Base-by-base conservation (phyloP, 1,284 basidiomycete genomes). In the Marasmius tenuissimus region DNA sequence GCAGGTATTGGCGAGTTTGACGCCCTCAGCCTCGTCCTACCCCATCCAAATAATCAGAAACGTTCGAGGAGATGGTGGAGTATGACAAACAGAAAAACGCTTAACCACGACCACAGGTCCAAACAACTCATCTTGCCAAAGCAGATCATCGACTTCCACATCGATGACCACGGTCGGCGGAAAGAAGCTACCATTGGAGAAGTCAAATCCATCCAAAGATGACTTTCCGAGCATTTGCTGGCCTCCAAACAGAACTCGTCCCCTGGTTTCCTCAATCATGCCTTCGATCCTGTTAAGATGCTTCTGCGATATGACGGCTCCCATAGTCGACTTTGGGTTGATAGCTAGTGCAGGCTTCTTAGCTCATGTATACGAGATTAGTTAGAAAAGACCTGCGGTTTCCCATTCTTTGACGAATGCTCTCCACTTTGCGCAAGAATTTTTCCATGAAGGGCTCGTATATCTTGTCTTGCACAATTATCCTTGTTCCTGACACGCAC, bases 71-170 rank as follows among this genome's bases (percentile, higher is more conserved):
- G 1, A 9, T 39, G 20, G 50, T 22, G 4, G 14, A 54, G 18
- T 27, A 22, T 22, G 9, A 14, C 81, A 64, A 56, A 91, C 90
- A 58, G 73, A 74, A 71, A 92, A 93, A 50, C 77, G 81, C 64
- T 82, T 86, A 52, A 88, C 80, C 4, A 91, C 84, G 2, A 93
- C 85, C 7, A 93, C 90, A 1, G 92, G 90, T 0, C 91, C 91
- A 68, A 93, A 93, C 14, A 92, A 78, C 71, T 94, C 92, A 72
- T 94, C 91, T 67, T 84, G 76, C 92, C 92, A 94, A 18, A 94
- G 73, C 51, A 84, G 82, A 67, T 90, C 86, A 37, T 82, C 73
- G 1, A 78, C 73, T 37, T 76, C 75, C n/a, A 91, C 79, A 61
- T 85, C 81, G 0, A 76, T 73, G 58, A 94, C 81, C 37, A 94